phyloP scores from a whole-genome alignment of 2,329 filamentous ascomycete genomes.

The Alternaria sp. region DNA sequence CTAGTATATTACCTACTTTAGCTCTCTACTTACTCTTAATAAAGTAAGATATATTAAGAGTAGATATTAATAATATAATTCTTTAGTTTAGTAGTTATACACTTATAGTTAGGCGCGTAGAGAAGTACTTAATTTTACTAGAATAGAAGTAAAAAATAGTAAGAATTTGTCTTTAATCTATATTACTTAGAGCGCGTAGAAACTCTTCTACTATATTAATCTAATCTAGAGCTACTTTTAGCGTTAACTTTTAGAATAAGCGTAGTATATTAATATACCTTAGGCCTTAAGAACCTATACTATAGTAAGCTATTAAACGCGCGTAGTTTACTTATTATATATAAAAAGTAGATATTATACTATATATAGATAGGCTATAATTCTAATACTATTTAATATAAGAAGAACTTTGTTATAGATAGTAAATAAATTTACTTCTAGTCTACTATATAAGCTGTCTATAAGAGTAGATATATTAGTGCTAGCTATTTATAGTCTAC shows the following conservation, averaged over 20 bases:
- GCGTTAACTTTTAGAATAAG: neutral
- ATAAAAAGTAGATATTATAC: slow-evolving; percentile 6
- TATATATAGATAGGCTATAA: slow-evolving; percentile 9
- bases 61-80: neutral
- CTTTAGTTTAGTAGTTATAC: neutral
- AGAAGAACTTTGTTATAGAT: slow-evolving; percentile 16
- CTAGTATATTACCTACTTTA: slow-evolving; percentile 12
- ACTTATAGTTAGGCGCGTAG: no score
- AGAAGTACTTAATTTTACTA: neutral
- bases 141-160: neutral
- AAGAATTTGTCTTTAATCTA: neutral
- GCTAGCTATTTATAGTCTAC: neutral
- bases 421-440: neutral
- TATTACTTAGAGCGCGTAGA: neutral
- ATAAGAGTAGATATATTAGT: neutral
- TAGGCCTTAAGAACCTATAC: slow-evolving; percentile 7
- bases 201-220: neutral
- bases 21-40: slow-evolving; percentile 1
- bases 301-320: slow-evolving; percentile 10
- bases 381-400: slow-evolving; percentile 9
- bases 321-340: slow-evolving; percentile 10
- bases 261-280: slow-evolving; percentile 1
- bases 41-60: slow-evolving; percentile 7
- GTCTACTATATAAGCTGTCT: neutral
- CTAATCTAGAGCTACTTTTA: neutral